Base-by-base conservation (phyloP, 768 basidiomycete species). In the Ramaria sp. region DNA sequence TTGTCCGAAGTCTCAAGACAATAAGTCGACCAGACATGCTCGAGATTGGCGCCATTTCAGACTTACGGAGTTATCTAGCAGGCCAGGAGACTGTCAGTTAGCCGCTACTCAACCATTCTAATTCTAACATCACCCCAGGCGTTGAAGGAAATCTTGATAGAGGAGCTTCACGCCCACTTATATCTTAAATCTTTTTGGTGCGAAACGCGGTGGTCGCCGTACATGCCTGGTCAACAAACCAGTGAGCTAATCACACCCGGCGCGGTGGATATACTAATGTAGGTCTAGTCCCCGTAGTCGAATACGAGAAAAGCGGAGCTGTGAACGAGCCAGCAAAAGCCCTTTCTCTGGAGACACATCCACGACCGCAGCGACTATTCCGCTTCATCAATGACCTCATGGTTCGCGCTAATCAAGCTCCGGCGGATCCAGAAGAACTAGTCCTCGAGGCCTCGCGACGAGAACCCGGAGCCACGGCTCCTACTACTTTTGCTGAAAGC, bases 141-240 rank as follows among this genome's bases (percentile, higher is more conserved):
- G 11, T 71, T 99, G 45, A 79, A 88, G 47, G 96, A 98, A 61
- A 96, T 98, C 55, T 72, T 99, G 57, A 76, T 94, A 7, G 96
- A 99, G 62, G 96, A 99, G 65, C 77, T 99, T 12, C 94, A 98
- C 66, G 91, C 84, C 62, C 96, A 99, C 70, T 72, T 99, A n/a
- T 99, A 96, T 70, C 81, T 99, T 59, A 96, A 95, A 65, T 90
- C 88, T 0, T 95, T 92, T 68, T 96, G 93, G 83, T 93, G 91
- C 66, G 95, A 98, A 62, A 80, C 84, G 5, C 82, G 95, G 31
- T 99, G 96, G 96, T 75, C 82, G 17, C 71, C 88, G 0, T 97
- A 96, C 67, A 71, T 78, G 11, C 83, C 86, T 0, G 86, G 86
- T 53, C 96, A 97, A 67, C 78, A 82, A 55, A 69, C 71, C 11